Base-by-base conservation (phyloP, 176 grass and related monocot genomes). In the Carex littledalei region DNA sequence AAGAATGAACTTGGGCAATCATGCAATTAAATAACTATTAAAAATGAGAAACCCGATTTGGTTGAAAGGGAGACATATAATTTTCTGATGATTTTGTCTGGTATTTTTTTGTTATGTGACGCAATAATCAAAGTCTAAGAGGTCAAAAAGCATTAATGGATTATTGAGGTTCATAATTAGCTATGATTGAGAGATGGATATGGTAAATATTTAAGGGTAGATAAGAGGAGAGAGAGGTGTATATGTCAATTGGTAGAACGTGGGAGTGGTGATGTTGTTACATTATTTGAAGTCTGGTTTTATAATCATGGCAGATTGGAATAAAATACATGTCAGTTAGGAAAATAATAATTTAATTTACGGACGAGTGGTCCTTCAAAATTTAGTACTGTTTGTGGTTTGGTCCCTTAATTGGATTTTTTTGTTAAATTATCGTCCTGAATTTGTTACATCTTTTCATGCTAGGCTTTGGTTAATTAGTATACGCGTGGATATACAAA, bases 221-320 rank as follows among this genome's bases (percentile, higher is more conserved):
- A 58, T 63, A 81, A 62, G 78, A 70, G 67, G 67, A 45, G 34
- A 69, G 14, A 62, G 6, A 45, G 17, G 14, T 83, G 63, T 7
- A 68, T 83, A 24, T 65, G 61, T 55, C 62, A 83, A 83, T 83
- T 83, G 81, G 81, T 68, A 83, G 81, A 83, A 83, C 81, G 81
- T 83, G 81, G 63, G 81, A 83, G 81, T 83, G 60, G 81, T 83
- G 81, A 21, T 54, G 81, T 83, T 37, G 63, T 69, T 83, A 83
- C 81, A 83, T 83, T 83, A 69, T 83, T 83, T 54, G 22, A 67
- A 55, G 52, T 21, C 20, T 83, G 81, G 63, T 60, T 81, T 66
- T 10, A 83, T 83, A 67, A 83, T 83, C 26, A 68, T 52, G 59
- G 24, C 59, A 82, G n/a, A 20, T 82, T 82, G 58, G 14, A 82